Evolutionary conservation across 2,329 filamentous ascomycete genomes (phyloP).

Genomic region (Penicillium palitans): DNA sequence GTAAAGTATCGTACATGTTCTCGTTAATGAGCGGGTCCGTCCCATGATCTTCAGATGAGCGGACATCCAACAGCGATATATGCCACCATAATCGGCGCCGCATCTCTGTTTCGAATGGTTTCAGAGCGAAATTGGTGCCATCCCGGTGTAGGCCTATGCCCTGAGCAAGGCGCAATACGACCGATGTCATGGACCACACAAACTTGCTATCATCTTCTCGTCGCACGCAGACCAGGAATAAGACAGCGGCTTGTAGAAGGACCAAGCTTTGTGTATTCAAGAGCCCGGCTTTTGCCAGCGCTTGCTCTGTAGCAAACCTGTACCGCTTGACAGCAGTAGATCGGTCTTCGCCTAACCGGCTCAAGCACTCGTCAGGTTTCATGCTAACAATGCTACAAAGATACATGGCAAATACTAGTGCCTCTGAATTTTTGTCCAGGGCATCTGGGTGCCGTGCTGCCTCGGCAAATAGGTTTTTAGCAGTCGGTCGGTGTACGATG

Average conservation of each 20-base stretch:
- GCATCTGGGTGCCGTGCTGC: slow-evolving; percentile 52
- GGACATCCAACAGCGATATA: slow-evolving; percentile 50
- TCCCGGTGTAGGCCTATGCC: slow-evolving; percentile 55
- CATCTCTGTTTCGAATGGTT: slow-evolving; percentile 54
- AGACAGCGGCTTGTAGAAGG: slow-evolving; percentile 62
- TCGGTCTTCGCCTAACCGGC: slow-evolving; percentile 55
- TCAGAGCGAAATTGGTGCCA: slow-evolving; percentile 49
- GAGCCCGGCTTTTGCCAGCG: slow-evolving; percentile 62
- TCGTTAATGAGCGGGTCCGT: slow-evolving; percentile 48
- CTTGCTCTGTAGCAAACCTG: slow-evolving; percentile 64
- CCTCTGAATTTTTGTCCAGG: slow-evolving; percentile 55
- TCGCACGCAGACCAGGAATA: slow-evolving; percentile 58
- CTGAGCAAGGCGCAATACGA: slow-evolving; percentile 46
- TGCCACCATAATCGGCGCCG: slow-evolving; percentile 56
- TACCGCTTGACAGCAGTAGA: slow-evolving; percentile 54
- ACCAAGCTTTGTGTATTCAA: slow-evolving; percentile 62
- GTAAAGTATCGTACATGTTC: slow-evolving; percentile 47
- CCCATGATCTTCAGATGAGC: slow-evolving; percentile 53
- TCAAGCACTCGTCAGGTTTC: slow-evolving; percentile 44
- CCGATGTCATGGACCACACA: slow-evolving; percentile 46
- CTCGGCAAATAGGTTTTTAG: slow-evolving; percentile 53
- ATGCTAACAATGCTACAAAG: slow-evolving; percentile 54
- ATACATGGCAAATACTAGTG: slow-evolving; percentile 63
- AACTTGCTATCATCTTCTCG: slow-evolving; percentile 44
- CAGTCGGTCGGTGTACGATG: slow-evolving; percentile 58